Percentiles rank a stretch among this genome's conserved stretches.
These are phyloP conservation scores for Penicillium sp. DNA, from an alignment of 2,329 filamentous ascomycete genomes.

Conservation along the genomic window DNA sequence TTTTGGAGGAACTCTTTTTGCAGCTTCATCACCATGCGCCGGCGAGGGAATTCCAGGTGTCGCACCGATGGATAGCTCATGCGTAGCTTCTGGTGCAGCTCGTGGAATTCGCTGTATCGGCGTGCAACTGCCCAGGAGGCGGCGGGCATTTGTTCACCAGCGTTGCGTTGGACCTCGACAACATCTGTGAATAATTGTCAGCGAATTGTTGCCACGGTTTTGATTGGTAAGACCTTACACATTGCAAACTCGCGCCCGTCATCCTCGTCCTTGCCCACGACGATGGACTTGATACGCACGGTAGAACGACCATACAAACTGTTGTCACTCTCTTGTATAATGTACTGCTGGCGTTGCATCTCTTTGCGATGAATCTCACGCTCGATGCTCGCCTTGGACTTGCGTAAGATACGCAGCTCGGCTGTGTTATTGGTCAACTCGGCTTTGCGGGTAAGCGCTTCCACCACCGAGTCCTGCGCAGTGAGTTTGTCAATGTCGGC, in stretches of 20 bases:
- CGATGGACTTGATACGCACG: conserved; percentile 86
- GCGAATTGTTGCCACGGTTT: too few relatives aligned
- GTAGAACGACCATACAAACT: conserved; percentile 90
- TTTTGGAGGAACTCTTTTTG: conserved; percentile 96
- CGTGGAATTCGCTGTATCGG: conserved; percentile 95
- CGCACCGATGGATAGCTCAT: conserved; percentile 84
- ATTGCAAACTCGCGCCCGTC: conserved; percentile 92
- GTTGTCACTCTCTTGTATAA: conserved; percentile 96
- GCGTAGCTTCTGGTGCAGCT: conserved; percentile 86
- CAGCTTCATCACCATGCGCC: conserved; percentile 92
- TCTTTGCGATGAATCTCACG: conserved; percentile 92
- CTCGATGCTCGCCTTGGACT: conserved; percentile 90
- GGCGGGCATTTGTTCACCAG: conserved; percentile 95
- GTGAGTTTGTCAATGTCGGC: conserved; percentile 86
- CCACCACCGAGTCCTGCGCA: conserved; percentile 86
- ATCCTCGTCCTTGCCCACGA: conserved; percentile 88
- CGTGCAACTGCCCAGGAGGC: conserved; percentile 91
- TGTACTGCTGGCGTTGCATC: conserved; percentile 93
- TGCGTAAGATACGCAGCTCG: conserved; percentile 85
- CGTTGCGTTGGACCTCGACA: conserved; percentile 85
- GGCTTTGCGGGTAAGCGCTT: conserved; percentile 88
- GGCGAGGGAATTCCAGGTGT: conserved; percentile 85
- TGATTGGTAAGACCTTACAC: conserved; percentile 52
- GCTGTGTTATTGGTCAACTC: conserved; percentile 96
- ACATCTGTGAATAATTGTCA: conserved; percentile 57